Percentiles rank a stretch among this genome's conserved stretches.
phyloP scores from a whole-genome alignment of 163 green algal genomes.

The Scenedesmus sp. region DNA sequence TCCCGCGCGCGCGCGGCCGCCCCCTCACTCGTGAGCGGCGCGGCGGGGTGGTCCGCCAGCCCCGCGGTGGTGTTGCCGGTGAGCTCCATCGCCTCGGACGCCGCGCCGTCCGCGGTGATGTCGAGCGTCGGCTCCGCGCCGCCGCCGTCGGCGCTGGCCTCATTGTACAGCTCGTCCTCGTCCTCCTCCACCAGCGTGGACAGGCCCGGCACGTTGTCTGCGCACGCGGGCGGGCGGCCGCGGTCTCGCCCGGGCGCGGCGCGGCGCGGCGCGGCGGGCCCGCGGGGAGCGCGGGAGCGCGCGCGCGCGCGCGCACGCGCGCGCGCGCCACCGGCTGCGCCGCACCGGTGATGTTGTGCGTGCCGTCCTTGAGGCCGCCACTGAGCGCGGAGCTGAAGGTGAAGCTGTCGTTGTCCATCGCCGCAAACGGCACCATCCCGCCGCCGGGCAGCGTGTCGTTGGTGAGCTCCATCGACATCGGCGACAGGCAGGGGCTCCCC shows the following conservation, averaged over 20 bases:
- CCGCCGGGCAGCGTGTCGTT: slow-evolving; percentile 50
- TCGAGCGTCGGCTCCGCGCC: slow-evolving; percentile 56
- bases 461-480: slow-evolving; percentile 70
- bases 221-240: too few species aligned
- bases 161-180: slow-evolving; percentile 61
- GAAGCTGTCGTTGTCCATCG: slow-evolving; percentile 30
- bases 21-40: too few species aligned
- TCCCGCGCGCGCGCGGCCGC: too few species aligned
- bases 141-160: slow-evolving; percentile 16
- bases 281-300: too few species aligned
- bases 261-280: too few species aligned
- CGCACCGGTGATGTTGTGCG: slow-evolving; percentile 80
- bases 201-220: slow-evolving; percentile 67
- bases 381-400: not conserved
- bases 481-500: slow-evolving; percentile 42
- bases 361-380: slow-evolving; percentile 45
- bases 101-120: slow-evolving; percentile 9
- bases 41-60: too few species aligned
- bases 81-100: not conserved
- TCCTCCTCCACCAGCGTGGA: slow-evolving; percentile 78
- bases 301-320: too few species aligned
- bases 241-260: too few species aligned
- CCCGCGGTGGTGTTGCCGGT: too few species aligned
- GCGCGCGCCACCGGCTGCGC: too few species aligned
- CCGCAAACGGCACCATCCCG: slow-evolving; percentile 9